Conservation (phyloP, 805 yeast genomes). For the Pichia scutulata region DNA sequence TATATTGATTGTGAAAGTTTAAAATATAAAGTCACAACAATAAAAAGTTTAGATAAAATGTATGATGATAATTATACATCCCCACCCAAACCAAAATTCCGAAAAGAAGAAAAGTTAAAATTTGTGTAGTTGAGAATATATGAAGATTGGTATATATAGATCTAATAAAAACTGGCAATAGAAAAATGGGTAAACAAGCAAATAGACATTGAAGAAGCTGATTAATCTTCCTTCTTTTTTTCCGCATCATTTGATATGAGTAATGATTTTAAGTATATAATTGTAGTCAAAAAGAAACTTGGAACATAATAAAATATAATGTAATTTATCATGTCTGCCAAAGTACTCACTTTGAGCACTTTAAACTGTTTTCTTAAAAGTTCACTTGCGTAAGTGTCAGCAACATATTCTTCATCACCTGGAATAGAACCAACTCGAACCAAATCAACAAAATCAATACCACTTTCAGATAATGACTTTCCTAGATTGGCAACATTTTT, state of each 20-base stretch:
- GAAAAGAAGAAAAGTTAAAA: conserved; percentile 4
- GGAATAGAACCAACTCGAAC: conserved; percentile 1
- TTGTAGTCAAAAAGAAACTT: background rate
- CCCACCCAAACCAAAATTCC: conserved; percentile 27
- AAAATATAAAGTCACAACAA: conserved; percentile 43
- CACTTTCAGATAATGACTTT: background rate
- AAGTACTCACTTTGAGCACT: background rate
- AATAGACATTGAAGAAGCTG: background rate
- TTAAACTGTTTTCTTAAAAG: conserved; percentile 2
- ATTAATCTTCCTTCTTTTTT: background rate
- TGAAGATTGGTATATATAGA: background rate
- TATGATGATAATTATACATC: conserved; percentile 35
- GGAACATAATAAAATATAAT: conserved; percentile 6
- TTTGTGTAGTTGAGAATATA: background rate
- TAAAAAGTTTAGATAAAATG: conserved; percentile 54
- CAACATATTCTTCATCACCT: conserved; percentile 6
- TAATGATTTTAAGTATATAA: background rate
- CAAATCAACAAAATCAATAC: background rate
- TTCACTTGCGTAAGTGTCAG: conserved; percentile 2
- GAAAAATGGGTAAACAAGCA: background rate
- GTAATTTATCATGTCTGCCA: background rate
- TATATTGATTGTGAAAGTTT: conserved; percentile 45
- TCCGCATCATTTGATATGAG: background rate
- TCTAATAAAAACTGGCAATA: background rate
- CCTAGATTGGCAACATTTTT: background rate